Base-by-base conservation (phyloP, 441 rosid genomes). In the Capsella rubella region DNA sequence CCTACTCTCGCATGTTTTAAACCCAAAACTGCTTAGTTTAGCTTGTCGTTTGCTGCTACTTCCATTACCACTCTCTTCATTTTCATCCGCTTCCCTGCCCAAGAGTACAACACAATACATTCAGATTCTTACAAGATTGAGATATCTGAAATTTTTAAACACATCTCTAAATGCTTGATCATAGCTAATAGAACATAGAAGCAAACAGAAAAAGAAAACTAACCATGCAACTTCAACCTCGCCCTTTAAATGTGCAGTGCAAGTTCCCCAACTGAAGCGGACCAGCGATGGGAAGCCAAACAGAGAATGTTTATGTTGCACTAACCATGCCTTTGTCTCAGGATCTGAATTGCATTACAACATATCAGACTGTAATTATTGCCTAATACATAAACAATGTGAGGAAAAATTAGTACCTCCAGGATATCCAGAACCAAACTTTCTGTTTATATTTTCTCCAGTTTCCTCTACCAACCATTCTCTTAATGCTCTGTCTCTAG, bases 201-300 rank as follows among this genome's bases (percentile, higher is more conserved):
- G 57, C 8, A 49, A 42, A 15, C 10, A 54, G 37, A 12, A 0
- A 51, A 6, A 49, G 37, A 55, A 64, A 71, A 81, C 91, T 83
- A 47, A 94, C 97, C 97, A 92, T 46, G 83, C 49, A 54, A 92
- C 96, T 82, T 90, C 96, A 73, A 79, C 87, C 47, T 64, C 79
- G 34, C 90, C 82, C 66, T 87, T 90, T 78, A 74, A 84, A 82
- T 82, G 83, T 34, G 96, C n/a, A 15, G 78, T 89, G 86, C 98
- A 95, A 66, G 98, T 92, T 29, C 93, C 98, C 98, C 98, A 92
- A 78, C 99, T 95, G 88, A 95, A 95, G 59, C 96, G 93, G 32
- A 90, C 98, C 51, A 92, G 70, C 32, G 91, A 76, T 9, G 99
- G 99, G 72, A 95, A 95, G 61, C 99, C 99, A 88, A 92, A 95